A percentile compares a stretch with the other conserved stretches of the same genome.
Evolutionary conservation across 208 protist species (phyloP).

Genomic region (Trypanosoma platydactyli): DNA sequence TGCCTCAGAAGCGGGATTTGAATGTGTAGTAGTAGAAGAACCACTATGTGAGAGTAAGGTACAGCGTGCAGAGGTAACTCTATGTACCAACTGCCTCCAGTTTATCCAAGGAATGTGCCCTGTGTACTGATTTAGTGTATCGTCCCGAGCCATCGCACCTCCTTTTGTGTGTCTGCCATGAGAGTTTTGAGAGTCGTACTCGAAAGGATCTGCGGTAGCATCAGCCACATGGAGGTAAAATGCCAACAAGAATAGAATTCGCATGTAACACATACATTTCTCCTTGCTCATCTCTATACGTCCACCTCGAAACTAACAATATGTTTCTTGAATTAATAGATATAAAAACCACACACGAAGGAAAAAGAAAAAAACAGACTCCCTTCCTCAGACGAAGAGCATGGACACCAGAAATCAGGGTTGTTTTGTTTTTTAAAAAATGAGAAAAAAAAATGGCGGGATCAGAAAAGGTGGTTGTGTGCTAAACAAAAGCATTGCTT

Average conservation of each 20-base stretch:
- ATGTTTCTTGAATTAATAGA: conserved; percentile 1
- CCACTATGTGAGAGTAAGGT: conserved; percentile 5
- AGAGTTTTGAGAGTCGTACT: not conserved
- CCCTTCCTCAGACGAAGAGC: too few species aligned
- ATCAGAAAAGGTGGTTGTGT: too few species aligned
- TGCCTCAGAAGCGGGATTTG: not conserved
- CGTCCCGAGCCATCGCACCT: not conserved
- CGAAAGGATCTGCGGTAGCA: not conserved
- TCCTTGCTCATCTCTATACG: not conserved
- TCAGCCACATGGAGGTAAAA: not conserved
- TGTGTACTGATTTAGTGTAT: conserved; percentile 3
- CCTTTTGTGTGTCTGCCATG: not conserved
- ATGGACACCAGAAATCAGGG: too few species aligned
- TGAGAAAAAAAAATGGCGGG: too few species aligned
- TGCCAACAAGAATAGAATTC: not conserved
- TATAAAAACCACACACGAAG: too few species aligned
- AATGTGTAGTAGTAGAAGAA: not conserved
- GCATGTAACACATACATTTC: not conserved
- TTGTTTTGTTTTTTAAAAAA: too few species aligned
- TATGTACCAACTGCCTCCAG: conserved; percentile 21
- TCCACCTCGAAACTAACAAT: not conserved
- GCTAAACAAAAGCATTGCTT: too few species aligned
- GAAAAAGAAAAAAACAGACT: too few species aligned
- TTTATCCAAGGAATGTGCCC: conserved; percentile 21
- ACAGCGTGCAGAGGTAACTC: conserved; percentile 11